Base-by-base conservation (phyloP, 1,284 basidiomycete genomes). In the Leccinum variabile region DNA sequence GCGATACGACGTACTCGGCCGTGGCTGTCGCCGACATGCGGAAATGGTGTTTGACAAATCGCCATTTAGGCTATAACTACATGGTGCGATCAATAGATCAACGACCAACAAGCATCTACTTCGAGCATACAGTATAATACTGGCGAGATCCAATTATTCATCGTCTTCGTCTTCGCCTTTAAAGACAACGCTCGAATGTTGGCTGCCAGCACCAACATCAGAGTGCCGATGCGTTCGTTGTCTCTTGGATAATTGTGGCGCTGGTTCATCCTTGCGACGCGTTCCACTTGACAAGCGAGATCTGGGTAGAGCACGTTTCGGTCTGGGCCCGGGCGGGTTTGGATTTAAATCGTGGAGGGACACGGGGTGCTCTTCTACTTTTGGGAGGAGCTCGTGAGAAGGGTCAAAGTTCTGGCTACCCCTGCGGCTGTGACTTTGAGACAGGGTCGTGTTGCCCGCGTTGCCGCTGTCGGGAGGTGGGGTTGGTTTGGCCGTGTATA, bases 221-320 rank as follows among this genome's bases (percentile, higher is more conserved):
- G 68, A 66, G 54, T 64, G 16, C 46, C 69, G 66, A 25, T 59
- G 44, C 8, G 55, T 70, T 60, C 75, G 70, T 56, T 60, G 72
- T 25, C 67, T 70, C 63, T 74, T 74, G 56, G 60, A 16, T 1
- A 61, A 25, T 22, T 67, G 65, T n/a, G 59, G 10, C 6, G 25
- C 4, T 25, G 61, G 18, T 1, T 63, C 63, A 14, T 60, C 59
- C 55, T 57, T 63, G 59, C 35, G 37, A 32, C 39, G 62, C 28
- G 44, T 50, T 5, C 13, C 13, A 9, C 35, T 53, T 8, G 60
- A 59, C 56, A 64, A 30, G 35, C 68, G 69, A 55, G 66, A 66
- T 58, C 30, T 73, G 6, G 75, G 72, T 13, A 76, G 60, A 22
- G 71, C 62, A 39, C 74, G 75, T 59, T 75, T 74, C 57, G 71